These are phyloP conservation scores for Cutaneotrichosporon mucoides DNA, from an alignment of 1,284 basidiomycete species.

Conservation along the genomic window DNA sequence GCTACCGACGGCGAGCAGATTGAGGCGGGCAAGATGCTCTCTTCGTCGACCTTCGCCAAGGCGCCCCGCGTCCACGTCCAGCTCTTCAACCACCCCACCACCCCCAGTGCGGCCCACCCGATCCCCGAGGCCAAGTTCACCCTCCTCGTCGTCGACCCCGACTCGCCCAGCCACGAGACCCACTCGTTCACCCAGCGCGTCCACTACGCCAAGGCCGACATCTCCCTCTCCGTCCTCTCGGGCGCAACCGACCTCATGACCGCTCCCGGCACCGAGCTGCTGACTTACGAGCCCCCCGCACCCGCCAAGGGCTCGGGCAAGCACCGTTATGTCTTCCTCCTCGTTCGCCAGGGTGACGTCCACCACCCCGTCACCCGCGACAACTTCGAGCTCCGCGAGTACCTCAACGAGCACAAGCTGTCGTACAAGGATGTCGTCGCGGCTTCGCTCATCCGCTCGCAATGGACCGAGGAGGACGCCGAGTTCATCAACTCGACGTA, in stretches of 20 bases:
- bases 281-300: conserved; percentile 40
- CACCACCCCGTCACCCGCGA: conserved; percentile 20
- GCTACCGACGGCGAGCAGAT: conserved; percentile 52
- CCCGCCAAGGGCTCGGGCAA: conserved; percentile 34
- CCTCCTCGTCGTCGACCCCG: conserved; percentile 80
- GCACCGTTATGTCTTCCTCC: conserved; percentile 39
- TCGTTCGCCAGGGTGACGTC: conserved; percentile 28
- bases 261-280: conserved; percentile 27
- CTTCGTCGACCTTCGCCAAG: conserved; percentile 54
- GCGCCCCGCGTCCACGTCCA: conserved; percentile 24
- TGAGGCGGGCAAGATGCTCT: conserved; percentile 66
- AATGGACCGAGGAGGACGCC: conserved; percentile 33
- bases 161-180: conserved; percentile 69
- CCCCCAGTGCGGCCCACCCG: conserved; percentile 56
- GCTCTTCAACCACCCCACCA: conserved; percentile 52
- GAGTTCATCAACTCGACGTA: conserved; percentile 32
- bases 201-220: conserved; percentile 86
- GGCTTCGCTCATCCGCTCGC: conserved; percentile 33
- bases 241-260: conserved; percentile 48
- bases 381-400: conserved; percentile 30
- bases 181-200: conserved; percentile 67
- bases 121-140: conserved; percentile 71
- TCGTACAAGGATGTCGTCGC: conserved; percentile 25
- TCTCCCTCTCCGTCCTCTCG: conserved; percentile 64
- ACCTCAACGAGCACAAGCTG: conserved; percentile 19